phyloP scores from a whole-genome alignment of 2,329 filamentous ascomycete genomes.

The Colletotrichum tofieldiae region DNA sequence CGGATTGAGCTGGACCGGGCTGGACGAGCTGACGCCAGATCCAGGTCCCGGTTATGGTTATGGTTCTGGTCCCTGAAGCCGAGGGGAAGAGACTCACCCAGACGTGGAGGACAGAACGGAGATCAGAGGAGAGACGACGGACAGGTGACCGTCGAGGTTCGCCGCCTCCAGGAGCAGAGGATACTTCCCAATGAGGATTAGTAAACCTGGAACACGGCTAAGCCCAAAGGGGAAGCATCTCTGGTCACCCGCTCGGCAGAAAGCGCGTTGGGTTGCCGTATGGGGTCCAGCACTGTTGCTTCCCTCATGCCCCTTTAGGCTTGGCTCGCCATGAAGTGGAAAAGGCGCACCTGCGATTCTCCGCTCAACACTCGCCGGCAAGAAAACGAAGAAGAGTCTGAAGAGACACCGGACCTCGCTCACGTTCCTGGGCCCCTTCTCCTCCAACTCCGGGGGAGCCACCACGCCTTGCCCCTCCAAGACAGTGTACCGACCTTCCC shows the following conservation, averaged over 20 bases:
- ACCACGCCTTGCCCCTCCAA: conserved; percentile 23
- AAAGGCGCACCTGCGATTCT: background rate
- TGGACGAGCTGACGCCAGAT: conserved; percentile 25
- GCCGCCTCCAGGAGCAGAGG: background rate
- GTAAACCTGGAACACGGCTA: fast-evolving
- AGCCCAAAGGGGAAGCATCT: background rate
- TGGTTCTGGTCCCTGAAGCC: conserved; percentile 21
- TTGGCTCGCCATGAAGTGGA: background rate
- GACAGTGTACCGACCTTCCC: conserved; percentile 38
- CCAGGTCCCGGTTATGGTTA: conserved; percentile 12
- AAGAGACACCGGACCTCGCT: background rate
- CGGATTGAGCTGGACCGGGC: conserved; percentile 31
- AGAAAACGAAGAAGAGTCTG: background rate
- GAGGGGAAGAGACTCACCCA: background rate
- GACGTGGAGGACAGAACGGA: conserved; percentile 25
- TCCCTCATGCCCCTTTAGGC: conserved; percentile 14
- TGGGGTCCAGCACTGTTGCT: conserved; percentile 21
- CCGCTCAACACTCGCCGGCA: background rate
- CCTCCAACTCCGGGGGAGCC: conserved; percentile 15
- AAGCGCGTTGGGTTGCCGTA: conserved; percentile 25
- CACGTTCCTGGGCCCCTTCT: conserved; percentile 11
- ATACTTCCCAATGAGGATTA: background rate
- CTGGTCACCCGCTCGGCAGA: conserved; percentile 29
- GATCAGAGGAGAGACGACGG: conserved; percentile 15
- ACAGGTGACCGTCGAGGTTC: conserved; percentile 33